Percentiles rank a stretch among this genome's conserved stretches.
Conservation (phyloP, 1,284 basidiomycete genomes). For the Afroboletus lepidellus region DNA sequence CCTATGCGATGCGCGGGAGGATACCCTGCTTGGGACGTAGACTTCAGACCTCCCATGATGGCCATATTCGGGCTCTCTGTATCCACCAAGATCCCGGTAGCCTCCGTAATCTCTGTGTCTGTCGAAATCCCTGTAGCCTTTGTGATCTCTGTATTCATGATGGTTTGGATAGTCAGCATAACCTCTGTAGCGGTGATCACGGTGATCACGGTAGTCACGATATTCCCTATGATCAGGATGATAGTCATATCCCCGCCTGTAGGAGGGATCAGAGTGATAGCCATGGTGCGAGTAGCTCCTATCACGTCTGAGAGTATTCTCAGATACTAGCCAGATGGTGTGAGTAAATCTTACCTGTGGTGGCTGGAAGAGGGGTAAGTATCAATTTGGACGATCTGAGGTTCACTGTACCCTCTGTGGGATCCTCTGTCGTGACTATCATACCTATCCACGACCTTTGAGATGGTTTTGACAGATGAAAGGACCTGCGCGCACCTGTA, state of each 20-base stretch:
- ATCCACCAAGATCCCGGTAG: constrained; percentile 14
- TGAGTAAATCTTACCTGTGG: constrained; percentile 19
- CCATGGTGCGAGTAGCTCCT: constrained; percentile 25
- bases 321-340: constrained; percentile 3
- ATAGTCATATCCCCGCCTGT: constrained; percentile 25
- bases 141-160: constrained; percentile 21
- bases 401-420: constrained; percentile 27
- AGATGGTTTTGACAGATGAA: constrained; percentile 1
- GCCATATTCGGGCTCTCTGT: constrained; percentile 26
- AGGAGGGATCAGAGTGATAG: constrained; percentile 26
- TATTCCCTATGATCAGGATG: constrained; percentile 23
- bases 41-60: constrained; percentile 19
- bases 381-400: constrained; percentile 30
- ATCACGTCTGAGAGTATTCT: constrained; percentile 22
- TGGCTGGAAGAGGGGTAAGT: constrained; percentile 19
- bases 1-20: constrained; percentile 33
- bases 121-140: constrained; percentile 18
- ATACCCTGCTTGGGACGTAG: constrained; percentile 20
- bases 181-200: constrained; percentile 25
- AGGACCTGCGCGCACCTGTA: constrained; percentile 39
- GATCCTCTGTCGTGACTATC: constrained; percentile 26
- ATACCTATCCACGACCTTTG: constrained; percentile 24
- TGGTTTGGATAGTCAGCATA: constrained; percentile 20
- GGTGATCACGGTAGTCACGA: constrained; percentile 20
- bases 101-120: constrained; percentile 9